Evolutionary conservation across 1,139 yeast species (phyloP), one percentile per base, ranked within the genome.

Genomic region (Meyerozyma athensensis): DNA sequence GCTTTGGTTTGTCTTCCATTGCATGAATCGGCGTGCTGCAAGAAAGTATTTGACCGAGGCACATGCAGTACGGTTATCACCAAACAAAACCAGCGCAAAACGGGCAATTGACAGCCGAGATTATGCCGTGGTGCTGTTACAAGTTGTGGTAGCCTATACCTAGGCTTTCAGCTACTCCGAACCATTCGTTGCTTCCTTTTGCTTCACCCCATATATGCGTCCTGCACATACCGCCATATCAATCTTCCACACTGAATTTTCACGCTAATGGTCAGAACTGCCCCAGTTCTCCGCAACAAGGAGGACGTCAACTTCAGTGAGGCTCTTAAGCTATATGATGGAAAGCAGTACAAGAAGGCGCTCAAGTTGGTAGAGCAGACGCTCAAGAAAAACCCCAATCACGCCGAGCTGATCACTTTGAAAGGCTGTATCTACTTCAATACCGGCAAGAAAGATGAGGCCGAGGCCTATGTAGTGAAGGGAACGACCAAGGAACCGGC

Each of bases 341-440:
- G 71, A 35, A 87, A 86, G 58, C 92, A 87, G 59, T 90, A 89
- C 68, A 87, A 87, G 56, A 89, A 89, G 53, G 80, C 96, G 0
- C 63, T 89, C 52, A 86, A 86, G 58, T 57, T 80, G 24, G 75
- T 87, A 23, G 97, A 94, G 40, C 68, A 76, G 32, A 77, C 85
- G 52, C 63, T 92, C 53, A 87, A 87, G 63, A 86, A 86, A 52
- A 79, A 79, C 54, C 72, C 87, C 8, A 70, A 68, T 36, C 90
- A 86, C 59, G 84, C 89, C 26, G 96, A 86, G 53, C 80, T 95
- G 2, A 63, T 86, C 42, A 87, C 96, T 2, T 71, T 94, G 50
- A 89, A 90, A 61, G 97, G 96, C 4, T 71, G 95, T 42, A 68
- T 80, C 42, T 70, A 69, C 53, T 62, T 62, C 36, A 44, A 54